Evolutionary conservation across 1,139 yeast genomes (phyloP).

Genomic region (Zygosaccharomyces pseudobailii): DNA sequence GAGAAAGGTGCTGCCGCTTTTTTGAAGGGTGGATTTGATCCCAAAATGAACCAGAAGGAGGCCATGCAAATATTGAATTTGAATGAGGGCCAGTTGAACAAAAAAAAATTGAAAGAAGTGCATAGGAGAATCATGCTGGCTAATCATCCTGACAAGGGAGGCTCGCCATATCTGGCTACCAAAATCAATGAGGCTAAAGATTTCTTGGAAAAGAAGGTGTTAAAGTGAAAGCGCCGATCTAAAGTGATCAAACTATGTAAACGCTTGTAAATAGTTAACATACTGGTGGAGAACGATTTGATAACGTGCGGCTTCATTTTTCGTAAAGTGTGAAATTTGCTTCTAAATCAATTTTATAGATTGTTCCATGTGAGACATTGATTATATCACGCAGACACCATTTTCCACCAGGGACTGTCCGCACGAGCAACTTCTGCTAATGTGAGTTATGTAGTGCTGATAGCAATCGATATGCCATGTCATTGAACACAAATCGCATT

Average conservation of each 20-base stretch:
- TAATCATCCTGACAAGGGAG: constrained; percentile 98
- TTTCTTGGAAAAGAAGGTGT: constrained; percentile 68
- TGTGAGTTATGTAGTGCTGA: constrained; percentile 28
- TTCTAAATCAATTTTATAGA: too few relatives aligned
- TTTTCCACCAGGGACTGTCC: constrained; percentile 16
- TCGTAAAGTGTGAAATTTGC: too few relatives aligned
- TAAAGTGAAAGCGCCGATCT: constrained; percentile 14
- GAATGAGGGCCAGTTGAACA: constrained; percentile 71
- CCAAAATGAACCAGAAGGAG: constrained; percentile 85
- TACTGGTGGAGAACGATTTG: neutral
- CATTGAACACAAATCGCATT: constrained; percentile 15
- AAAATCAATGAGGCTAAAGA: constrained; percentile 97
- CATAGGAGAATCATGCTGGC: constrained; percentile 91
- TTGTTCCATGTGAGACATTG: too few relatives aligned
- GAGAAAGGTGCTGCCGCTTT: constrained; percentile 32
- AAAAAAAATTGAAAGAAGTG: constrained; percentile 79
- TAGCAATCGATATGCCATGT: constrained; percentile 33
- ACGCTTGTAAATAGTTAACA: constrained; percentile 11
- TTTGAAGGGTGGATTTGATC: constrained; percentile 81
- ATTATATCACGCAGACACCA: constrained; percentile 25
- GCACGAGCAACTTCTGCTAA: constrained; percentile 23
- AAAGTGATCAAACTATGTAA: neutral
- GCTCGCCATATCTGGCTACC: constrained; percentile 91
- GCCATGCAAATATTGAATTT: constrained; percentile 85
- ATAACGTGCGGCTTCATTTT: neutral